Base-by-base conservation (phyloP, 345 rosid genomes). In the Eucalyptus polyanthemos region DNA sequence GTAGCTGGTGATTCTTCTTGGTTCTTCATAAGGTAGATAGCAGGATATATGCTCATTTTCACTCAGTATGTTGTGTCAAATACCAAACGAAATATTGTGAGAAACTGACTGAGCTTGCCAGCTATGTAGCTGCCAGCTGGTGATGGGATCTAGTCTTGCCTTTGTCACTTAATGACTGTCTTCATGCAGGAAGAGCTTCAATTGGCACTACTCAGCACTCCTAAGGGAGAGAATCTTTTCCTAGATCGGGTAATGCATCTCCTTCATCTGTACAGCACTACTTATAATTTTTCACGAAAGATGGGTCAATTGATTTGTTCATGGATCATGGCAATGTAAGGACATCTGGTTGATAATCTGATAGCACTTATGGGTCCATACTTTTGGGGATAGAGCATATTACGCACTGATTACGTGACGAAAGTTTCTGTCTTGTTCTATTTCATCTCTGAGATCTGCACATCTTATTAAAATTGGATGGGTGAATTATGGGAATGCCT, bases 161-260 rank as follows among this genome's bases (percentile, higher is more conserved):
- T 72, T 72, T 3, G 14, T 72, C 83, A 3, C 45, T 72, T 19
- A 72, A 72, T 37, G 27, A 37, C 45, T 10, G 45, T 37, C 15
- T 72, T 6, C 15, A 3, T 72, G 83, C 72, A 96, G 99, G 99
- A 97, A 93, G 99, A 97, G 90, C 99, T 97, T 91, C 95, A 92
- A 37, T 83, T 97, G 62, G 99, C 99, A 14, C 88, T 97, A 40
- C 91, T 97, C 89, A 93, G 92, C 88, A 91, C 94, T 91, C 93
- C 95, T 22, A 56, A 16, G 17, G 94, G 96, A 44, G 99, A 95
- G 93, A 96, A 96, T 92, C 96, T 97, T 72, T 96, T 97, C 92
- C 93, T 96, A n/a, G 99, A 96, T 86, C 90, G 97, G 99, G 99
- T 97, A 93, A 93, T 92, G 67, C 51, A 19, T 88, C 53, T 88